Conservation (phyloP, 208 protist species). For the Crithidia thermophila region DNA sequence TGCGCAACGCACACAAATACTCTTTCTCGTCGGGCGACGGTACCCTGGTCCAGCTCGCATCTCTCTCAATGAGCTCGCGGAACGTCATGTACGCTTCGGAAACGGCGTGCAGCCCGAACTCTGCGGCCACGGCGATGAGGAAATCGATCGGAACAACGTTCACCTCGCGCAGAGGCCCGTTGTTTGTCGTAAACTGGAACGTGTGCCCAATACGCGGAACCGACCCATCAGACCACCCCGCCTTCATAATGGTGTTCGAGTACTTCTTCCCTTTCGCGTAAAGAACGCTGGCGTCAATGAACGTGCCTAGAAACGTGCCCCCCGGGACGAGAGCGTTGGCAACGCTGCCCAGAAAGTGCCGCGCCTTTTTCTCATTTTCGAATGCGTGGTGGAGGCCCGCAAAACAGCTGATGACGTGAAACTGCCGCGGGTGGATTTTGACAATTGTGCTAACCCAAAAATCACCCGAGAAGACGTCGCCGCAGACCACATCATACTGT, state of each 20-base stretch:
- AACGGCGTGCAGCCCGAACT: slow-evolving; percentile 69
- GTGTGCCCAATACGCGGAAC: slow-evolving; percentile 72
- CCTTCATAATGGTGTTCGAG: slow-evolving; percentile 62
- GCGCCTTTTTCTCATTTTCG: slow-evolving; percentile 54
- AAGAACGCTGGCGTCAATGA: slow-evolving; percentile 66
- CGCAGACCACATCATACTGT: slow-evolving; percentile 74
- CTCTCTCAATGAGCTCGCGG: slow-evolving; percentile 71
- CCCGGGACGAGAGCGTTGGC: slow-evolving; percentile 83
- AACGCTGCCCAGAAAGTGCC: slow-evolving; percentile 72
- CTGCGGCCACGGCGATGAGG: slow-evolving; percentile 66
- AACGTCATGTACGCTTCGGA: slow-evolving; percentile 77
- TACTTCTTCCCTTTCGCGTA: slow-evolving; percentile 64
- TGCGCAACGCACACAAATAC: slow-evolving; percentile 67
- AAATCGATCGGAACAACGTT: slow-evolving; percentile 87
- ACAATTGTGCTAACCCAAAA: slow-evolving; percentile 78
- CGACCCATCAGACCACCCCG: slow-evolving; percentile 64
- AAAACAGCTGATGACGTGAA: slow-evolving; percentile 84
- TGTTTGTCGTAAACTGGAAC: slow-evolving; percentile 61
- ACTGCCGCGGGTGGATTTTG: slow-evolving; percentile 81
- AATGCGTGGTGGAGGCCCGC: slow-evolving; percentile 80
- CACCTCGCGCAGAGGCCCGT: slow-evolving; percentile 45
- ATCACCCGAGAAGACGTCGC: slow-evolving; percentile 75
- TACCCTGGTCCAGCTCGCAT: slow-evolving; percentile 75
- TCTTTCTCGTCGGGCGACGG: slow-evolving; percentile 77
- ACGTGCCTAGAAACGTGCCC: slow-evolving; percentile 75